These are phyloP conservation scores for Tetradesmus obliquus DNA, from an alignment of 139 green algal species.

Conservation along the genomic window DNA sequence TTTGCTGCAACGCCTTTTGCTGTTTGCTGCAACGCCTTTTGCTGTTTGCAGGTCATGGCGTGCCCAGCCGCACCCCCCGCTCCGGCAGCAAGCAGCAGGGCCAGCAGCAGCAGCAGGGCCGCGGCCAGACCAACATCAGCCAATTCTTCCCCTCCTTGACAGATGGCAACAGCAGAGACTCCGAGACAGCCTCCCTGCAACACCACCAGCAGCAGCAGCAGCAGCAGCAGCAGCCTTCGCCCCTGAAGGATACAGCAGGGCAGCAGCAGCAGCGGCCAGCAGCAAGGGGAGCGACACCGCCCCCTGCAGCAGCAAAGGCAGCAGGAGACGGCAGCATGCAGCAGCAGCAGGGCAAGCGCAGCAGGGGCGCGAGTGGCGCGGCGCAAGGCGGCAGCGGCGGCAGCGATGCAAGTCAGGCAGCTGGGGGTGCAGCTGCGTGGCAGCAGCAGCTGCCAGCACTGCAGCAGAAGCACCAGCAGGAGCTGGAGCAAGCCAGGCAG, in stretches of 20 bases:
- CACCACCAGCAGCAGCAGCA: constrained; percentile 3
- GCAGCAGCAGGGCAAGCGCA: constrained; percentile 30
- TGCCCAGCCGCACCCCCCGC: constrained; percentile 11
- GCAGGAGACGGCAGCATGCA: not conserved
- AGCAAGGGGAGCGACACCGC: not conserved
- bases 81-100: constrained; percentile 31
- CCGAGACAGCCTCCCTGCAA: constrained; percentile 24
- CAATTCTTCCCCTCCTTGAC: constrained; percentile 16
- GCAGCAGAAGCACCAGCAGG: constrained; percentile 38
- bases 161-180: constrained; percentile 37
- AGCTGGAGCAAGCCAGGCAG: constrained; percentile 8
- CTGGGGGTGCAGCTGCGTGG: not conserved
- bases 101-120: constrained; percentile 23
- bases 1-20: not conserved
- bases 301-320: not conserved
- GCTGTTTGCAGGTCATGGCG: not conserved
- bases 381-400: not conserved
- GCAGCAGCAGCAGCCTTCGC: constrained; percentile 13
- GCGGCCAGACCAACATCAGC: constrained; percentile 41
- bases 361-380: not conserved
- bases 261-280: not conserved
- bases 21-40: not conserved
- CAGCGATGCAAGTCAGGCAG: not conserved
- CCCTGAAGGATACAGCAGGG: not conserved
- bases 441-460: not conserved